phyloP scores from a whole-genome alignment of 495 filamentous ascomycete genomes.

The Neurospora sp. region DNA sequence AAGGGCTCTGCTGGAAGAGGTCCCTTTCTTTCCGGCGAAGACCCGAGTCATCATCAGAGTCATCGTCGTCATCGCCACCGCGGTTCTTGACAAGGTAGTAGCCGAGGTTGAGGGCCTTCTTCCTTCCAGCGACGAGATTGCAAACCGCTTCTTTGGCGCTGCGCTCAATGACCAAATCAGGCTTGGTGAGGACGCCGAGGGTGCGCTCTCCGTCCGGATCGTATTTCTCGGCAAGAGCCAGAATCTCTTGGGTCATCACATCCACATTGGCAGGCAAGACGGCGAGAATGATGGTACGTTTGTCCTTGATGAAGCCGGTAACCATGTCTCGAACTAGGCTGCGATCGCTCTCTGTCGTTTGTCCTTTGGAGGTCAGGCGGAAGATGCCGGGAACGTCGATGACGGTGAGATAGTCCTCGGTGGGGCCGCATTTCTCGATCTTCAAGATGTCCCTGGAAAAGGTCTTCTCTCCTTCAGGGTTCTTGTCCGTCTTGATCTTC shows the following conservation, averaged over 20 bases:
- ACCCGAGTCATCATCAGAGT: neutral
- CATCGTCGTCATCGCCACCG: conserved; percentile 29
- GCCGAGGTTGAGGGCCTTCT: conserved; percentile 36
- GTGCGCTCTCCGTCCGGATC: conserved; percentile 44
- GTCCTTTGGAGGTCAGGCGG: conserved; percentile 37
- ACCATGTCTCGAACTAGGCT: conserved; percentile 46
- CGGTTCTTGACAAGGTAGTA: conserved; percentile 49
- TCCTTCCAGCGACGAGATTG: conserved; percentile 37
- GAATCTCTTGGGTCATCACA: conserved; percentile 51
- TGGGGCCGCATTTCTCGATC: conserved; percentile 46
- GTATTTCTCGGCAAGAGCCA: conserved; percentile 39
- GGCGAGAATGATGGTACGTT: conserved; percentile 46
- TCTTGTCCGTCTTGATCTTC: conserved; percentile 20
- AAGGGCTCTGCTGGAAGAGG: conserved; percentile 26
- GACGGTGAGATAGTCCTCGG: conserved; percentile 46
- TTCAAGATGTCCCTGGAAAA: conserved; percentile 46
- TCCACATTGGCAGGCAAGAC: conserved; percentile 53
- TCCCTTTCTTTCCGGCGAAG: neutral
- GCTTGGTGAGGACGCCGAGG: conserved; percentile 52
- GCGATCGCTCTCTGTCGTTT: conserved; percentile 39
- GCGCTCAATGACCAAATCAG: conserved; percentile 43
- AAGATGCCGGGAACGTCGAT: conserved; percentile 60
- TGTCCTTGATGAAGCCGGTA: conserved; percentile 33
- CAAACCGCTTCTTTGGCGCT: conserved; percentile 31
- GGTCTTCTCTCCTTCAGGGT: conserved; percentile 7